phyloP scores from a whole-genome alignment of 2,329 filamentous ascomycete species.

The Colletotrichum trifolii region DNA sequence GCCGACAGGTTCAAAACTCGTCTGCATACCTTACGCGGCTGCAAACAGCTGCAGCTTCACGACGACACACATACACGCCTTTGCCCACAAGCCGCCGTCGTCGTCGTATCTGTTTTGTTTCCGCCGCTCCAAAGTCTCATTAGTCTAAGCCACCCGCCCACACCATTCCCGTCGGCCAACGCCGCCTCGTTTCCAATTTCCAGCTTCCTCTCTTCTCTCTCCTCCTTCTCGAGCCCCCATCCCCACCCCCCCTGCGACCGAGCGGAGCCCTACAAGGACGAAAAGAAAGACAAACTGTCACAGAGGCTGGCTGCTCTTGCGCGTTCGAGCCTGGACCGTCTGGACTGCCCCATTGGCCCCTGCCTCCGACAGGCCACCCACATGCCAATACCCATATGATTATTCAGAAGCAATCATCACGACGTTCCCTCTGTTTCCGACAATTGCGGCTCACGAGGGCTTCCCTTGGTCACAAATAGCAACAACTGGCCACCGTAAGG shows the following conservation, averaged over 20 bases:
- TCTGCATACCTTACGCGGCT: background rate
- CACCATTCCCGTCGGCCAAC: background rate
- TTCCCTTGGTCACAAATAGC: constrained; percentile 8
- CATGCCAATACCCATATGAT: constrained; percentile 9
- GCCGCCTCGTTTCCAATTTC: background rate
- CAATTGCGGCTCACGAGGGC: constrained; percentile 5
- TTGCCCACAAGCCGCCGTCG: constrained; percentile 19
- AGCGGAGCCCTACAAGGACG: constrained; percentile 32
- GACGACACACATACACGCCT: constrained; percentile 3
- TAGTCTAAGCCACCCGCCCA: constrained; percentile 16
- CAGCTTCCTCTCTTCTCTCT: background rate
- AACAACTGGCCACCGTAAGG: constrained; percentile 11
- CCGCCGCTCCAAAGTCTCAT: constrained; percentile 12
- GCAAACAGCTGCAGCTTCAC: background rate
- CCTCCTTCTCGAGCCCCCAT: constrained; percentile 6
- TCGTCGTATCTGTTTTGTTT: constrained; percentile 32
- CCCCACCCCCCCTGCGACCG: constrained; percentile 23
- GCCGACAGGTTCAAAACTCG: constrained; percentile 18
- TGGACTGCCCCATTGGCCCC: constrained; percentile 20
- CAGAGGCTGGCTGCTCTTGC: constrained; percentile 29
- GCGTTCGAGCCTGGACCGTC: constrained; percentile 31
- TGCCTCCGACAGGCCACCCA: constrained; percentile 25
- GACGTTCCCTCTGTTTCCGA: constrained; percentile 13
- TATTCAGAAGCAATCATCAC: background rate
- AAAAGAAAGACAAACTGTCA: constrained; percentile 29